Base-by-base conservation (phyloP, 148 eudicot species). In the Diospyros kaki region DNA sequence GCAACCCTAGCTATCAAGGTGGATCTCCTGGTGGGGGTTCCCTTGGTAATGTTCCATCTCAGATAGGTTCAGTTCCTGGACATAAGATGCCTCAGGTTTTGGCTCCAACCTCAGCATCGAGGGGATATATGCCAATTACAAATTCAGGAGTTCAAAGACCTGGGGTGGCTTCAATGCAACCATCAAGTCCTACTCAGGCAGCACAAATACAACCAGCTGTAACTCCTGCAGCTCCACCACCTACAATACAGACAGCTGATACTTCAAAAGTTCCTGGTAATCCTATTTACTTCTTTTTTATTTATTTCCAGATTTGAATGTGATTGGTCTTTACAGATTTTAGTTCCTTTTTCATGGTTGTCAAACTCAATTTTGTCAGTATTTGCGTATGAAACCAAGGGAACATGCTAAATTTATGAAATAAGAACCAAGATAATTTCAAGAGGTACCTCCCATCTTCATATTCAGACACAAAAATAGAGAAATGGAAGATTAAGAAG, bases 201-300 rank as follows among this genome's bases (percentile, higher is more conserved):
- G 78, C 89, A 72, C 82, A 87, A 58, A 80, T 83, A 54, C 89
- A 86, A 61, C 78, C 85, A 64, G 72, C 91, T 44, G 81, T 78
- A 74, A 79, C 92, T 72, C 96, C 97, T 79, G 77, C 90, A 70
- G 90, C 98, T 78, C 94, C 97, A 2, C 96, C 97, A 40, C 90
- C 98, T 60, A 94, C 96, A 18, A 88, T 90, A 50, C 97, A 90
- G 84, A 94, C 98, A 48, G 98, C 73, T 68, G 97, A 90, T 82
- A 89, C 92, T 69, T 90, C 98, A 66, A 92, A 86, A 77, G 96
- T 94, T 17, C 98, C 98, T 71, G 94, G 97, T 95, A 89, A 80
- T 48, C 46, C 65, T n/a, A 64, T 42, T 63, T 56, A 39, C 50
- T 67, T 68, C 38, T 51, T 68, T 50, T 69, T 40, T 1, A 4